These are phyloP conservation scores for Malus hybrid DNA, from an alignment of 331 rosid genomes.

Conservation along the genomic window DNA sequence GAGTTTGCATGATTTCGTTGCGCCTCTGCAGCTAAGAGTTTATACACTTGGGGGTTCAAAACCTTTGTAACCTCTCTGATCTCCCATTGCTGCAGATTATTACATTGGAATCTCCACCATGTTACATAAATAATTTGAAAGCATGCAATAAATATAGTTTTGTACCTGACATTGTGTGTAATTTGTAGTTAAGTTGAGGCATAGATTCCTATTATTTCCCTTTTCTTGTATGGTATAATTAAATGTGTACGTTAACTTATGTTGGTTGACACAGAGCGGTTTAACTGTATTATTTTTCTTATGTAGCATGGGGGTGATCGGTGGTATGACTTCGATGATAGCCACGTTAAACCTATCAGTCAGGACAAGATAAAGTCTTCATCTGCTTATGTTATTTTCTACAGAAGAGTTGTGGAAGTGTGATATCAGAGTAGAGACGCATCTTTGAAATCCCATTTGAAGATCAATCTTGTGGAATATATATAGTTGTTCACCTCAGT, in stretches of 20 bases:
- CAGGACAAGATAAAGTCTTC: slow-evolving; percentile 90
- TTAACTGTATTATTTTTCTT: slow-evolving; percentile 13
- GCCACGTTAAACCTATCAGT: slow-evolving; percentile 71
- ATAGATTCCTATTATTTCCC: background rate
- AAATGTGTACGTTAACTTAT: background rate
- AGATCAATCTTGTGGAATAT: background rate
- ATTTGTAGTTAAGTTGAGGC: background rate
- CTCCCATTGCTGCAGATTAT: background rate
- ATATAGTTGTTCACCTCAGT: slow-evolving; percentile 11
- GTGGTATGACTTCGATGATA: slow-evolving; percentile 94
- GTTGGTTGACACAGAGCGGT: slow-evolving; percentile 17
- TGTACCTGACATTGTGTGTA: background rate
- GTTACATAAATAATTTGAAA: background rate
- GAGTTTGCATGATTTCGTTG: background rate
- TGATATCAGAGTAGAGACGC: slow-evolving; percentile 9
- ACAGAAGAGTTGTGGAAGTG: slow-evolving; percentile 65
- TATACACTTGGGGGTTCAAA: background rate
- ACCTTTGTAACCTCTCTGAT: background rate
- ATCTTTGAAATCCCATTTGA: slow-evolving; percentile 19
- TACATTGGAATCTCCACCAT: background rate
- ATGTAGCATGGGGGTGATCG: slow-evolving; percentile 86
- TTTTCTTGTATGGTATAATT: background rate
- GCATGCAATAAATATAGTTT: background rate
- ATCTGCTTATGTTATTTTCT: slow-evolving; percentile 95
- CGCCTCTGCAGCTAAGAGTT: background rate